phyloP scores from a whole-genome alignment of 75 land plant species.

The Picea sitchensis region DNA sequence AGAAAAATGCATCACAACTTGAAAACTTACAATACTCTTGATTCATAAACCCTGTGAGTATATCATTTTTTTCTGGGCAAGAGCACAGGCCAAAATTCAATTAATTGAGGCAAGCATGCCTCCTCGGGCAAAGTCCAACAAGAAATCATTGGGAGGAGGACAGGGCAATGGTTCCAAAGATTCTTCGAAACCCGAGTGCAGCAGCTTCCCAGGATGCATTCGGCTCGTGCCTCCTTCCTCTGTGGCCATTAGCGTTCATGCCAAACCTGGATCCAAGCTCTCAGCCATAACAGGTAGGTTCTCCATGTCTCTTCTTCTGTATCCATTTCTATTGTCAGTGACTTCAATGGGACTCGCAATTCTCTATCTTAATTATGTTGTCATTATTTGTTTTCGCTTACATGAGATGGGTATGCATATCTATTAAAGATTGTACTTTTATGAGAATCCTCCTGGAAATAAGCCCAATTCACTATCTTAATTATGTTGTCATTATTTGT shows the following conservation, averaged over 20 bases:
- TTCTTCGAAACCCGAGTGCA: not conserved
- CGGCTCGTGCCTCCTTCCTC: conserved; percentile 50
- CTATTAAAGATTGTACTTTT: not conserved
- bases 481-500: not conserved
- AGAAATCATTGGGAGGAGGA: not conserved
- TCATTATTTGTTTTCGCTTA: not conserved
- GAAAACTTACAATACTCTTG: no score
- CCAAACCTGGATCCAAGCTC: conserved; percentile 83
- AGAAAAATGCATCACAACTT: no score
- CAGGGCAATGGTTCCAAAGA: not conserved
- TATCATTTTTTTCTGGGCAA: no score
- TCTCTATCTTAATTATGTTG: not conserved
- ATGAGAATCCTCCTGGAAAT: not conserved
- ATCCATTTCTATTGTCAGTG: not conserved
- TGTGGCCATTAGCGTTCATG: conserved; percentile 75
- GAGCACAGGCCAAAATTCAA: no score
- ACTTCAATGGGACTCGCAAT: conserved; percentile 25
- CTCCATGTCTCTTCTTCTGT: not conserved
- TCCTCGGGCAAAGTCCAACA: conserved; percentile 7
- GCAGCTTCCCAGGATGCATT: conserved; percentile 34
- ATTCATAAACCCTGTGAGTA: no score
- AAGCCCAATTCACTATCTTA: not conserved
- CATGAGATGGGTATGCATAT: not conserved
- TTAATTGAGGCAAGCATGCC: not conserved
- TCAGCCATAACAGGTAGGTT: conserved; percentile 68